A percentile compares a stretch with the other conserved stretches of the same genome.
phyloP scores from a whole-genome alignment of 2,329 filamentous ascomycete genomes.

The Rhinocladiella mackenziei region DNA sequence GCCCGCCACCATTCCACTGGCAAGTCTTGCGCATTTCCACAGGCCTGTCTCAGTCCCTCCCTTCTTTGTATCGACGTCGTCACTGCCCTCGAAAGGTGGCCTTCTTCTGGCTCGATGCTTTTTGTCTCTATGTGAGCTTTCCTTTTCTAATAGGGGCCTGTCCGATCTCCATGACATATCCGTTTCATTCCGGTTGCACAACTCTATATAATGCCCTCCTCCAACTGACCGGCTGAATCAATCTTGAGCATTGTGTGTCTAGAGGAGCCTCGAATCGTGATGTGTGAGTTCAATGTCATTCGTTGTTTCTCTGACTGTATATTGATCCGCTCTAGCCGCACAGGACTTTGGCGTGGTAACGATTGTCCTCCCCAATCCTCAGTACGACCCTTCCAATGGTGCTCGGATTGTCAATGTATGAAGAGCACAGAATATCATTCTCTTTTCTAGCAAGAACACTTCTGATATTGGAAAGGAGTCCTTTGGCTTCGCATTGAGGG shows the following conservation, averaged over 20 bases:
- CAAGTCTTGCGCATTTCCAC: no score
- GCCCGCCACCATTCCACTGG: no score
- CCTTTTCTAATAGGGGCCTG: no score
- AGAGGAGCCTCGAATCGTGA: constrained; percentile 1
- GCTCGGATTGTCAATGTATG: constrained; percentile 38
- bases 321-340: constrained; percentile 21
- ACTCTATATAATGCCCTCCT: no score
- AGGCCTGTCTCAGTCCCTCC: no score
- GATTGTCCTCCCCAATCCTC: constrained; percentile 26
- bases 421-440: constrained; percentile 8
- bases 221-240: constrained; percentile 7
- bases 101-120: no score
- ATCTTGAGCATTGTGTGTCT: neutral
- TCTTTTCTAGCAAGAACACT: neutral
- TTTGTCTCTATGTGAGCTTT: no score
- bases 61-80: no score
- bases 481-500: constrained; percentile 35
- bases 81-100: no score
- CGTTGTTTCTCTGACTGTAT: neutral
- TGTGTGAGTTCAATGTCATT: constrained; percentile 16
- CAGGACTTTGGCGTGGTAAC: constrained; percentile 24
- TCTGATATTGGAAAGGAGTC: constrained; percentile 16
- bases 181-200: no score
- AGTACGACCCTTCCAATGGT: constrained; percentile 30
- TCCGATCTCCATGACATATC: neutral